Percentiles rank a stretch among this genome's conserved stretches.
Evolutionary conservation across 495 filamentous ascomycete species (phyloP).

Genomic region (Aspergillus panamensis): DNA sequence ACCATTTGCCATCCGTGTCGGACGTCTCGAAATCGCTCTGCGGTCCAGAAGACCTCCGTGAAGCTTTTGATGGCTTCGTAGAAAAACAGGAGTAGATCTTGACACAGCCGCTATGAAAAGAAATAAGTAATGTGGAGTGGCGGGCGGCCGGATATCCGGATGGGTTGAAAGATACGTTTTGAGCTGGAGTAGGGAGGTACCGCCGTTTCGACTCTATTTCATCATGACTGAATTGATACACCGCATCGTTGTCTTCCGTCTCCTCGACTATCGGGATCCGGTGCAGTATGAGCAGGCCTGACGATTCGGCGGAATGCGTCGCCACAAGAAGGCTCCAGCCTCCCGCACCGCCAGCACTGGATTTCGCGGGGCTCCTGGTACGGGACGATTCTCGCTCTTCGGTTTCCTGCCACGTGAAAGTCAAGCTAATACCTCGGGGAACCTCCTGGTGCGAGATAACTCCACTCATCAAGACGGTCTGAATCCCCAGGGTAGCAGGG

Average conservation of each 20-base stretch:
- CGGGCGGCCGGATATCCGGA: conserved; percentile 53
- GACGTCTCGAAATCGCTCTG: conserved; percentile 33
- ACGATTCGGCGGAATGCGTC: conserved; percentile 63
- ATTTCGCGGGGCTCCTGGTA: conserved; percentile 19
- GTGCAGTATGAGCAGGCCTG: conserved; percentile 58
- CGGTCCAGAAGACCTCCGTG: conserved; percentile 25
- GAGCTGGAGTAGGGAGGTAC: conserved; percentile 61
- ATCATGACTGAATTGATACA: conserved; percentile 37
- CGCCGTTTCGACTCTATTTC: conserved; percentile 58
- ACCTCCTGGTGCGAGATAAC: conserved; percentile 54
- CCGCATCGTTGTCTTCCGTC: conserved; percentile 12
- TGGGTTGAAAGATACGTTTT: conserved; percentile 70
- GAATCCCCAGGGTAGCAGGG: conserved; percentile 53
- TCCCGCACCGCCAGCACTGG: conserved; percentile 15
- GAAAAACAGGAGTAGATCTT: conserved; percentile 59
- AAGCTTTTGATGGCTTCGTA: conserved; percentile 25
- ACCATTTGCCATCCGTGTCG: conserved; percentile 52
- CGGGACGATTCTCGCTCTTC: conserved; percentile 31
- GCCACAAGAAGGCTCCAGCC: conserved; percentile 57
- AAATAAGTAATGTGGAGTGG: conserved; percentile 61
- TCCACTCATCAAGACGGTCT: conserved; percentile 50
- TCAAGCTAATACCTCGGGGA: conserved; percentile 64
- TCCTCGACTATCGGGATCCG: conserved; percentile 44
- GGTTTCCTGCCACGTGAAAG: conserved; percentile 52
- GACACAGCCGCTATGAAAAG: conserved; percentile 63